Base-by-base conservation (phyloP, 805 yeast genomes). In the Kodamaea restingae region DNA sequence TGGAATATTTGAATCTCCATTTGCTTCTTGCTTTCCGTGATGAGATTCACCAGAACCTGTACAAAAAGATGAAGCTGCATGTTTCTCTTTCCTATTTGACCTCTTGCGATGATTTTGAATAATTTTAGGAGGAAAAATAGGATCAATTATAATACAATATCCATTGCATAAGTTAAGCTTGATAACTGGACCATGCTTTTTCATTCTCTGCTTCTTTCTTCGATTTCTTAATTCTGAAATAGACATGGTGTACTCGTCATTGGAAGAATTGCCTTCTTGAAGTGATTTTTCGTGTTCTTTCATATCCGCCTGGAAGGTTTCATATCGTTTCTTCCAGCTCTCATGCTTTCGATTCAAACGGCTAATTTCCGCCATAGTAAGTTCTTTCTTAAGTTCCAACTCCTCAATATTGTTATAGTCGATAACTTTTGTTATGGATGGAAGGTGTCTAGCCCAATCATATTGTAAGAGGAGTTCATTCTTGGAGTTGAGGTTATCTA, bases 401-500 rank as follows among this genome's bases (percentile, higher is more conserved):
- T 85, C 93, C 4, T 61, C 54, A 2, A 44, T 50, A 52, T 84
- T 78, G 4, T 53, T 52, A 1, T 58, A 43, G 50, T 84, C 69
- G 18, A 70, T 64, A 20, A 84, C 65, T 12, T 60, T 58, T 0
- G 87, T 77, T 15, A 81, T 63, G 7, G 57, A 56, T 2, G 71
- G 68, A 26, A 80, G 54, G 31, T 67, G 63, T 15, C 58, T 50
- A 7, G 53, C 49, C 84, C 86, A 78, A 45, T 68, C 72, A 45
- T 67, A 60, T 42, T 60, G 68, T 18, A 49, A 42, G 3, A 68
- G 55, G 40, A 75, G 58, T 40, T 63, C 56, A 18, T 61, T 61
- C 46, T 70, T 72, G 9, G 72, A 71, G 21, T 64, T 56, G 25
- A 78, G 66, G 15, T 69, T 71, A 38, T 81, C 87, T 21, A 78